Percentiles rank a stretch among this genome's conserved stretches.
Conservation (phyloP, 2,329 filamentous ascomycete species). For the Monosporascus sp. region DNA sequence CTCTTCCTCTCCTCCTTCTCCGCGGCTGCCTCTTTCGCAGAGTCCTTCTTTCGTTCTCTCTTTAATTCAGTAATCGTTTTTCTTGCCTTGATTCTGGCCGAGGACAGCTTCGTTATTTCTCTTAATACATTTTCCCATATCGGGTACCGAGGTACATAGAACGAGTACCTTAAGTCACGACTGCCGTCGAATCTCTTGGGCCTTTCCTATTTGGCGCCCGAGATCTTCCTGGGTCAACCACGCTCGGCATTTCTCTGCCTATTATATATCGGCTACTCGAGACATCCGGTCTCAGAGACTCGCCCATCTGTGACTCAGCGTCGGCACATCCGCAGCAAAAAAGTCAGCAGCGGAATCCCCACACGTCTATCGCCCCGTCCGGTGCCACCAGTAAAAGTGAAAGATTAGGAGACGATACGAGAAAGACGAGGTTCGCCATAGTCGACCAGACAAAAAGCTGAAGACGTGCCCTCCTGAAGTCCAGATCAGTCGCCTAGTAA, state of each 20-base stretch:
- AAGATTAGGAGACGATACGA: not conserved
- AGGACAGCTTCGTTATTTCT: not conserved
- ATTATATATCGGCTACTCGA: not conserved
- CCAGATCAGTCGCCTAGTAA: not conserved
- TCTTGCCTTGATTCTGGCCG: not conserved
- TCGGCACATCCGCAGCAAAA: not conserved
- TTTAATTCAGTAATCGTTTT: not conserved
- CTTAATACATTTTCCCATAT: not conserved
- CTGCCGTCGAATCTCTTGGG: no score
- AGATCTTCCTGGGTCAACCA: not conserved
- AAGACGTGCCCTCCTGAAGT: not conserved
- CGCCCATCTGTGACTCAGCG: not conserved
- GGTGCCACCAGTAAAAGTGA: not conserved
- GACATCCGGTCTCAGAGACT: not conserved
- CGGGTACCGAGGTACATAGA: not conserved
- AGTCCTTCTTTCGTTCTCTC: not conserved
- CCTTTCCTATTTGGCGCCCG: not conserved
- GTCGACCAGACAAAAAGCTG: not conserved
- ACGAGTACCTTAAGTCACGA: not conserved
- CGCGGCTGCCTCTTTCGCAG: not conserved
- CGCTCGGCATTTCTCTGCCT: not conserved
- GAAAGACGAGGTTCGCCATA: not conserved
- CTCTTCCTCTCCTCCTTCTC: not conserved
- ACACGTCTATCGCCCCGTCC: not conserved
- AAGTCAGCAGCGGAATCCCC: not conserved